Base-by-base conservation (phyloP, 768 basidiomycete species). In the Amyloporia xantha region DNA sequence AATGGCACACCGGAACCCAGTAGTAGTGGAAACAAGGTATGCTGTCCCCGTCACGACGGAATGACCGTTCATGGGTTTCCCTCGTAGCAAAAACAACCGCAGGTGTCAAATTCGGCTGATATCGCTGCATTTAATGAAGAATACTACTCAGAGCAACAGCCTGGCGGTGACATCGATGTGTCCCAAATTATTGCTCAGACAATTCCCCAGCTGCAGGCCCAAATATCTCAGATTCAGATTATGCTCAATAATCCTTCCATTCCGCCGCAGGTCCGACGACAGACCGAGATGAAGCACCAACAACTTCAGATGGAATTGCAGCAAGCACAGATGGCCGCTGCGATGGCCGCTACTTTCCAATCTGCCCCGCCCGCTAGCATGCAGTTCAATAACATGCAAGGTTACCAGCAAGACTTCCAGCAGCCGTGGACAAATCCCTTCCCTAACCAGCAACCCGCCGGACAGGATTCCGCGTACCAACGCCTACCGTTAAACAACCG, bases 391-490 rank as follows among this genome's bases (percentile, higher is more conserved):
- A 63, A 48, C 60, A 69, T 64, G 68, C 64, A 66, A 52, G 58
- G 56, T 58, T 47, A 23, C 39, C 63, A 60, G 51, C 56, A 58
- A 51, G 65, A 71, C 28, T 77, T 71, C 50, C 71, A 72, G 53
- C 64, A 71, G 67, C 70, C 59, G 30, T 76, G 72, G 69, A 67
- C 70, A 54, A 74, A 72, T 56, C 72, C 74, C 50, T 86, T 75
- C 62, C 56, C 73, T 40, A 79, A 77, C 53, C 84, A 87, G 59
- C 84, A 86, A 62, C 74, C 77, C 25, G 75, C 76, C 44, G 73
- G 75, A 5, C 80, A 82, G 59, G 89, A 91, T 53, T 91, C 88
- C 5, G 85, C 89, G n/a, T 91, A 92, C 62, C 90, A 92, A 63
- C 75, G 90, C 28, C 61, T 90, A 42, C 89, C 89, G 25, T 67